Base-by-base conservation (phyloP, 2,329 filamentous ascomycete genomes). In the Scolecobasidium constrictum region DNA sequence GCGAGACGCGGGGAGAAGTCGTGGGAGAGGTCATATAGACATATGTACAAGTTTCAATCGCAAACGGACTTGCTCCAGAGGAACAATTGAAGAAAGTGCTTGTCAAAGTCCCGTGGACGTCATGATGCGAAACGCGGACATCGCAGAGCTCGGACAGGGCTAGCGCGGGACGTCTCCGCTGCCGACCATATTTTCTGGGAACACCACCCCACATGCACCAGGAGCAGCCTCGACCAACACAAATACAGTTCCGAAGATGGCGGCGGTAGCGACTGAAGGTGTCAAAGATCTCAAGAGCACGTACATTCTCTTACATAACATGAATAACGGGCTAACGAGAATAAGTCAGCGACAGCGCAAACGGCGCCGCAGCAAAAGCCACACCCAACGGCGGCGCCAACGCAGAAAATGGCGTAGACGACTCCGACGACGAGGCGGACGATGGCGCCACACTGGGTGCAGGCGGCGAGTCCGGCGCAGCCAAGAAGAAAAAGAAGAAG, bases 401-500 rank as follows among this genome's bases (percentile, higher is more conserved):
- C 18, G 37, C 35, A 56, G 64, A 61, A 47, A 57, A 66, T 46
- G 66, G 59, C 47, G 67, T 72, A 47, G 67, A 67, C 43, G 70
- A 73, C 46, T 73, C 71, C 17, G 72, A 75, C 40, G 71, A 75
- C 44, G 67, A 68, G 46, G 68, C 69, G 44, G 68, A 71, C 41
- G 70, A 73, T 43, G 69, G 71, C 21, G 68, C 69, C 34, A 69
- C 67, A 40, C 60, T 60, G 17, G 56, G 63, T n/a, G 52, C 50
- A 13, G 57, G 55, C 21, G 55, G 50, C 21, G 52, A 50, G 22
- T 54, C 52, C 56, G 64, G 59, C 35, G 60, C 56, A 26, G 63
- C 65, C 65, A 86, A 86, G 67, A 86, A 87, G 68, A 90, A 88
- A 72, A 86, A 86, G 72, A 85, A 80, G 71, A 81, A 77, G 65